Evolutionary conservation across 2,329 filamentous ascomycete species (phyloP), one percentile per base, ranked within the genome.

Genomic region (Bipolaris zeicola): DNA sequence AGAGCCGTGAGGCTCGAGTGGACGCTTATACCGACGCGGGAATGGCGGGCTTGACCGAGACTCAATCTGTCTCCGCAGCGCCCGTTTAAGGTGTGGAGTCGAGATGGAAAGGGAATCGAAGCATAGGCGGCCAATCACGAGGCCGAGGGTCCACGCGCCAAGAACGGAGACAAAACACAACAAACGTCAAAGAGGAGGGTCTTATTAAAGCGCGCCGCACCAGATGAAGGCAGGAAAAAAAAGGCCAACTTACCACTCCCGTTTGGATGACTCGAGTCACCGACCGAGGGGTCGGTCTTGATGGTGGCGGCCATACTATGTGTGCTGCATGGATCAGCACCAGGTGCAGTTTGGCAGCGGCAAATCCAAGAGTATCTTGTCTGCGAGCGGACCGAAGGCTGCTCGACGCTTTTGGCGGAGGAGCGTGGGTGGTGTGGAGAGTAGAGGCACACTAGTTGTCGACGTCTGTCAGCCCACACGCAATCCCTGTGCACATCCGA

Each of bases 241-340:
- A 55, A 43, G 41, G 42, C 33, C 5, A 41, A 70, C 73, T 69
- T 58, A 76, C 73, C 68, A 67, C 70, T 73, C 58, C 72, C 67
- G 58, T 72, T 69, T 60, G 71, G 62, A 61, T 68, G 68, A 53
- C 61, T 63, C 46, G 59, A 39, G 51, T 73, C 71, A 57, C 66
- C 68, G 42, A 63, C 64, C 20, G 67, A 70, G 52, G 71, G 66
- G 49, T 75, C 69, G 52, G 68, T 64, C 55, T 74, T 73, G 55
- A 74, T 70, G 62, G 64, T 61, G 41, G 65, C 60, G 45, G 71
- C 70, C 73, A 75, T 75, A 62, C 63, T 71, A 69, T 68, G 50
- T 56, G 48, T 45, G 57, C 61, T 50, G 69, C 73, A 74, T 68
- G 62, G 66, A 70, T 63, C 63, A 67, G 53, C 45, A 20, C 50